Evolutionary conservation across 2,329 filamentous ascomycete genomes (phyloP).

Genomic region (Cladosporium velox): DNA sequence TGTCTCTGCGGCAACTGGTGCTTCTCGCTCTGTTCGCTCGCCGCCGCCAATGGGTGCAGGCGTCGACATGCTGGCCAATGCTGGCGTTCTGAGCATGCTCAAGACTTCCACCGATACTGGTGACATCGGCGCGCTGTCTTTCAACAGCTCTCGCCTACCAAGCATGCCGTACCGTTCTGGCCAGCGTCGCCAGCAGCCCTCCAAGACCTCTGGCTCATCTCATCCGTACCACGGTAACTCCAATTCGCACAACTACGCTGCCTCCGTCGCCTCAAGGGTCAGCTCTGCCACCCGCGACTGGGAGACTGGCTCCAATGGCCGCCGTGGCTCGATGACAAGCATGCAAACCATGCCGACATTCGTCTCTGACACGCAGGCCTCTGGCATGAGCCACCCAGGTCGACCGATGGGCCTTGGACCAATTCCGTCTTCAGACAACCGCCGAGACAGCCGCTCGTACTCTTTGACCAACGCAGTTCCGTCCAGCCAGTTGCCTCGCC

Average conservation of each 20-base stretch:
- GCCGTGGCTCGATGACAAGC: slow-evolving; percentile 44
- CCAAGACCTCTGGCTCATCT: slow-evolving; percentile 45
- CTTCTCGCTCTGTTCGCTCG: slow-evolving; percentile 35
- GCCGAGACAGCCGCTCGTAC: slow-evolving; percentile 43
- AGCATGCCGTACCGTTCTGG: slow-evolving; percentile 40
- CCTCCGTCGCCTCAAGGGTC: slow-evolving; percentile 45
- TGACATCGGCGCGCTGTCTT: slow-evolving; percentile 45
- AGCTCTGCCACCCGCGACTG: slow-evolving; percentile 40
- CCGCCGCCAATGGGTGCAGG: slow-evolving; percentile 31
- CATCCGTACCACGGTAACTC: slow-evolving; percentile 33
- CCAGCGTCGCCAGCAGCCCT: slow-evolving; percentile 38
- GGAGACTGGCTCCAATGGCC: slow-evolving; percentile 44
- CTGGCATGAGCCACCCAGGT: slow-evolving; percentile 19
- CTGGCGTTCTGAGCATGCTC: slow-evolving; percentile 53
- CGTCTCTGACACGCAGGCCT: slow-evolving; percentile 37
- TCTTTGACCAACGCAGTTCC: slow-evolving; percentile 43
- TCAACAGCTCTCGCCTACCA: slow-evolving; percentile 42
- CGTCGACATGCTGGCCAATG: slow-evolving; percentile 39
- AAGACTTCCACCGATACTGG: slow-evolving; percentile 53
- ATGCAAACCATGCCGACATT: slow-evolving; percentile 47
- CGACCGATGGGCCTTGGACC: slow-evolving; percentile 20
- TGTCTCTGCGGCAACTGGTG: slow-evolving; percentile 42
- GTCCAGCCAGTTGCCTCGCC: slow-evolving; percentile 41
- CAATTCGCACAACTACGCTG: slow-evolving; percentile 38
- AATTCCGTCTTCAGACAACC: slow-evolving; percentile 14